Evolutionary conservation across 1,284 basidiomycete genomes (phyloP).

Genomic region (Apiotrichum montevideense): DNA sequence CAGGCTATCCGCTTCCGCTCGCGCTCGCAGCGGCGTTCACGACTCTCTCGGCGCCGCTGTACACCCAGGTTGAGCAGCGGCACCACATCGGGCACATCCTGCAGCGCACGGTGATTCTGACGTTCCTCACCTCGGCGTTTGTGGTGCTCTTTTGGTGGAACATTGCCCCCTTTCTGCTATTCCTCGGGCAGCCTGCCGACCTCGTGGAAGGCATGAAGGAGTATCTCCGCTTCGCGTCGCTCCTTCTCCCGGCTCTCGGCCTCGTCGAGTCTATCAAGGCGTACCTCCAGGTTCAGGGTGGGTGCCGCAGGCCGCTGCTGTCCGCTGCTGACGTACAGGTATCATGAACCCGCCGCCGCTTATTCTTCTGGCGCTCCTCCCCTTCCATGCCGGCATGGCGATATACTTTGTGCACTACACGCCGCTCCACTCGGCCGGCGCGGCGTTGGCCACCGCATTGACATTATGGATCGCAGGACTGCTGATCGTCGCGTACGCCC

Average conservation of each 20-base stretch:
- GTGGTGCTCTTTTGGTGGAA: conserved; percentile 32
- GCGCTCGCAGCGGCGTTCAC: conserved; percentile 37
- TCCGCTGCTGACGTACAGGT: conserved; percentile 6
- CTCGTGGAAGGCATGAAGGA: conserved; percentile 21
- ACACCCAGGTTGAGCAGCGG: conserved; percentile 17
- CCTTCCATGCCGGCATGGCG: conserved; percentile 21
- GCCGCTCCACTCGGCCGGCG: conserved; percentile 19
- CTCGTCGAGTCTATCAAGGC: conserved; percentile 28
- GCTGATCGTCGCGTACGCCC: conserved; percentile 17
- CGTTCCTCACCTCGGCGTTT: conserved; percentile 20
- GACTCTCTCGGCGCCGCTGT: conserved; percentile 34
- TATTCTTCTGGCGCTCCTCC: conserved; percentile 24
- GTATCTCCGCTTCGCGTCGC: conserved; percentile 13
- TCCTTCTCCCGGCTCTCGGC: conserved; percentile 18
- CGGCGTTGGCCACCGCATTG: conserved; percentile 17
- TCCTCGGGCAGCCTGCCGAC: conserved; percentile 22
- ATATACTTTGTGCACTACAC: conserved; percentile 26
- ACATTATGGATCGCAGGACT: conserved; percentile 20
- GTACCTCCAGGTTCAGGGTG: conserved; percentile 27
- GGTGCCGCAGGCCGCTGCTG: background rate
- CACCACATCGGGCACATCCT: conserved; percentile 35
- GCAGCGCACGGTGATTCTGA: conserved; percentile 29
- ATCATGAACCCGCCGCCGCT: conserved; percentile 24
- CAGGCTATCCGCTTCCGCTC: conserved; percentile 24
- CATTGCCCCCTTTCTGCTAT: conserved; percentile 20